phyloP scores from a whole-genome alignment of 2,329 filamentous ascomycete genomes.

The Clonostachys rosea region DNA sequence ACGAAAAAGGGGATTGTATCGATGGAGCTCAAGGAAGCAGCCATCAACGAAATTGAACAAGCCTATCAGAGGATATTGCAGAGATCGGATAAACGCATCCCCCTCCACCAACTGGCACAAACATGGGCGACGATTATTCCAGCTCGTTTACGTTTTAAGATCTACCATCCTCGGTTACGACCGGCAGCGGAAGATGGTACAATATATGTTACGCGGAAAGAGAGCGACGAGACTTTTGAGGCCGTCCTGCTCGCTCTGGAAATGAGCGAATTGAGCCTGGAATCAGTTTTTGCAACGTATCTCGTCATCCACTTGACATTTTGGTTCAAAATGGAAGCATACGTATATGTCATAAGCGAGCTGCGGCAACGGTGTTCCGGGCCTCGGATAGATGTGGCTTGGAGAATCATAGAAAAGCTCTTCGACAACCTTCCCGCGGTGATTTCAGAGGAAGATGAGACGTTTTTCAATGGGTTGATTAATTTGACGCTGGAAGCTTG shows the following conservation, averaged over 20 bases:
- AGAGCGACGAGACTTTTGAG: conserved; percentile 15
- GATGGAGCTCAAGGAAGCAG: conserved; percentile 8
- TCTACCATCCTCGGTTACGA: conserved; percentile 16
- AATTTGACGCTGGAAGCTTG: conserved; percentile 12
- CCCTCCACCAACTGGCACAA: conserved; percentile 14
- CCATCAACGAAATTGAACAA: conserved; percentile 16
- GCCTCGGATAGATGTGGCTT: conserved; percentile 11
- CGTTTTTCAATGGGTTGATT: conserved; percentile 5
- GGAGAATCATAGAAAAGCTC: conserved; percentile 15
- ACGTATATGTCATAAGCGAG: conserved; percentile 22
- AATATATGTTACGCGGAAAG: conserved; percentile 7
- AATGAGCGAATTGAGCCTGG: conserved; percentile 8
- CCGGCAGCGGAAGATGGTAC: background rate
- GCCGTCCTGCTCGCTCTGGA: conserved; percentile 14
- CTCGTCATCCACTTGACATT: conserved; percentile 17
- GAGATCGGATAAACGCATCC: conserved; percentile 16
- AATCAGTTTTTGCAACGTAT: conserved; percentile 18
- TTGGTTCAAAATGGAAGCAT: conserved; percentile 18
- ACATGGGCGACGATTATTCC: conserved; percentile 13
- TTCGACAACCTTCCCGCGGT: conserved; percentile 13
- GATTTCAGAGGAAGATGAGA: conserved; percentile 1
- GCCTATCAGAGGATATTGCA: conserved; percentile 13
- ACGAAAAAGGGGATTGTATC: conserved; percentile 2
- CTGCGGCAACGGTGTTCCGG: conserved; percentile 12
- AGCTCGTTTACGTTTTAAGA: conserved; percentile 19